phyloP scores from a whole-genome alignment of 2,329 filamentous ascomycete genomes.

The Microdochium nivale region DNA sequence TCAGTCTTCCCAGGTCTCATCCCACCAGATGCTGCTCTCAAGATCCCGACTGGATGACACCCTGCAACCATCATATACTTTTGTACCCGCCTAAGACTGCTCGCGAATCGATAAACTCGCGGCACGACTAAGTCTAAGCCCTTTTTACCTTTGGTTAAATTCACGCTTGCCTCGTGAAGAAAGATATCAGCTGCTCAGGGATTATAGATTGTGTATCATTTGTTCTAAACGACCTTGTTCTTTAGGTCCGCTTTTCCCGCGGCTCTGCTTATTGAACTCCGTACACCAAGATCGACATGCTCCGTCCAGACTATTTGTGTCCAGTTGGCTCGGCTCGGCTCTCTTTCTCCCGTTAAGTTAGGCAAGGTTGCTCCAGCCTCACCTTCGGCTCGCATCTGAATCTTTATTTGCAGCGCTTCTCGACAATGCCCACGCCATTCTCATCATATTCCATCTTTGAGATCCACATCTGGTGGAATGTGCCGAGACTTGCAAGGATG shows the following conservation, averaged over 20 bases:
- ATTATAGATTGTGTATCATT: background rate
- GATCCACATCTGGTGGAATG: conserved; percentile 99
- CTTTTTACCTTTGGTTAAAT: too few species aligned
- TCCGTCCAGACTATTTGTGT: too few species aligned
- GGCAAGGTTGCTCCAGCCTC: background rate
- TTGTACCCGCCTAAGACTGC: too few species aligned
- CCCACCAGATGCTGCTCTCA: too few species aligned
- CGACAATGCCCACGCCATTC: conserved; percentile 80
- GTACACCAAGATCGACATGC: background rate
- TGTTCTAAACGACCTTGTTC: background rate
- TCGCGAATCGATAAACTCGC: too few species aligned
- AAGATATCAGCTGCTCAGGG: background rate
- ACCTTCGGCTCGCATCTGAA: background rate
- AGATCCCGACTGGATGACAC: too few species aligned
- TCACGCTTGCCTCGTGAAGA: too few species aligned
- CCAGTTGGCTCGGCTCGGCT: too few species aligned
- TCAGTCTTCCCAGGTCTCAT: too few species aligned
- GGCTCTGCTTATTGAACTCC: background rate
- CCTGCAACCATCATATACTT: too few species aligned
- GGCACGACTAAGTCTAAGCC: too few species aligned
- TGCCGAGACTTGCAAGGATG: conserved; percentile 89
- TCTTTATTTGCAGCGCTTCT: conserved; percentile 84
- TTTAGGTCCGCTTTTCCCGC: background rate
- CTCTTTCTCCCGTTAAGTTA: background rate
- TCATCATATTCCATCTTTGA: conserved; percentile 96